phyloP scores from a whole-genome alignment of 345 rosid genomes.

The Populus euphratica region DNA sequence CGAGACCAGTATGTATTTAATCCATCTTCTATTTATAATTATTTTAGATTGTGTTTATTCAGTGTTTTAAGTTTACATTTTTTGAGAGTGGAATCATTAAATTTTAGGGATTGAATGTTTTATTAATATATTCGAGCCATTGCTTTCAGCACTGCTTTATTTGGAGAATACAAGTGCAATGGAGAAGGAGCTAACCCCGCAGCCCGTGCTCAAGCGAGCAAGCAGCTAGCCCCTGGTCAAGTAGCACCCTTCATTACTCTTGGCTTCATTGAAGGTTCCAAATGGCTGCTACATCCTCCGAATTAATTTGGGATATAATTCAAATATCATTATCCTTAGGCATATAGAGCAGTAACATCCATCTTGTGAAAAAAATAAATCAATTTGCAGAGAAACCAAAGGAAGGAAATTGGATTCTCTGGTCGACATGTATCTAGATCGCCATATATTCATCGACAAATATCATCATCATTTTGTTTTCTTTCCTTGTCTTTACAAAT shows the following conservation, averaged over 20 bases:
- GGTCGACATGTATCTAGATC: background rate
- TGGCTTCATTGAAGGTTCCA: conserved; percentile 43
- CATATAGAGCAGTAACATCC: background rate
- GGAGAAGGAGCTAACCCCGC: conserved; percentile 45
- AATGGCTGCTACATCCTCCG: conserved; percentile 76
- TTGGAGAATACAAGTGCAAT: conserved; percentile 49
- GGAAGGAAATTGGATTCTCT: background rate
- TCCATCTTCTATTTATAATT: background rate
- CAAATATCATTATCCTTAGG: background rate
- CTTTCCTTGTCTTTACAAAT: too few relatives aligned
- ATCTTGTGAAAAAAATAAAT: background rate
- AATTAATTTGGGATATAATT: background rate
- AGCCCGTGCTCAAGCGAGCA: conserved; percentile 31
- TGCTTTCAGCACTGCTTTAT: conserved; percentile 37
- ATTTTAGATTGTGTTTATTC: background rate
- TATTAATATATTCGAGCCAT: background rate
- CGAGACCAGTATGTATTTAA: conserved; percentile 27
- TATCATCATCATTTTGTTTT: too few relatives aligned
- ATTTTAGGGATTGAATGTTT: background rate
- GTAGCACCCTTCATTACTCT: conserved; percentile 38
- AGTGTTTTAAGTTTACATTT: too few relatives aligned
- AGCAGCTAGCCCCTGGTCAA: conserved; percentile 28
- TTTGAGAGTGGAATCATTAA: too few relatives aligned
- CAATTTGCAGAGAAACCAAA: background rate
- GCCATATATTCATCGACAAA: too few relatives aligned